Percentiles rank a stretch among this genome's conserved stretches.
These are phyloP conservation scores for Camellia granthamiana DNA, from an alignment of 148 eudicot genomes.

Conservation along the genomic window DNA sequence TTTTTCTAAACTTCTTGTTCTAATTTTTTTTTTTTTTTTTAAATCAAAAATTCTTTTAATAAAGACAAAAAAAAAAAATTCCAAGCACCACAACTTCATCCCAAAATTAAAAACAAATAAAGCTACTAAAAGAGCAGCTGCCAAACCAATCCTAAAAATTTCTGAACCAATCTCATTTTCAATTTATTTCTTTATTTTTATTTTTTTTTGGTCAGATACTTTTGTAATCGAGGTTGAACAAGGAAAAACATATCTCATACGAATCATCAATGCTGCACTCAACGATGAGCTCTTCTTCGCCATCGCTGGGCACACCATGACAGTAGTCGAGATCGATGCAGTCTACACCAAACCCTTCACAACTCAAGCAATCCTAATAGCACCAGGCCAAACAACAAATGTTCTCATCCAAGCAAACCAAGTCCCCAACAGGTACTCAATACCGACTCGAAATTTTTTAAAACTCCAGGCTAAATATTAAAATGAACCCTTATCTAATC, in stretches of 20 bases:
- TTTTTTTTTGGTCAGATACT: constrained; percentile 21
- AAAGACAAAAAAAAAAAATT: too few species aligned
- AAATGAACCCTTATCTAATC: too few species aligned
- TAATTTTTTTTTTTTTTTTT: too few species aligned
- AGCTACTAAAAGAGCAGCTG: too few species aligned
- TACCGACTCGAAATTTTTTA: too few species aligned
- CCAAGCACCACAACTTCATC: too few species aligned
- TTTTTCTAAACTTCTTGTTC: too few species aligned
- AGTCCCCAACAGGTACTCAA: too few species aligned
- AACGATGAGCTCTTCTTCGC: constrained; percentile 38
- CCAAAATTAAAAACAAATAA: too few species aligned
- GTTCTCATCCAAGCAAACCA: constrained; percentile 26
- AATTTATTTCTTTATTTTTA: not conserved
- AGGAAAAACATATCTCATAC: constrained; percentile 29
- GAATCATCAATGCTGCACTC: constrained; percentile 35
- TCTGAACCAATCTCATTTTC: not conserved
- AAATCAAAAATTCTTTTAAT: too few species aligned
- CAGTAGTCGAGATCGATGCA: constrained; percentile 29
- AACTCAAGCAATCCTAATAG: constrained; percentile 24
- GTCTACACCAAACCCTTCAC: constrained; percentile 30
- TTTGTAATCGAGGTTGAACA: constrained; percentile 28
- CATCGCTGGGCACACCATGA: constrained; percentile 24
- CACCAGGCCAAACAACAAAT: constrained; percentile 36
- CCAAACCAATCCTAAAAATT: too few species aligned
- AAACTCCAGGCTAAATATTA: too few species aligned